Evolutionary conservation across 2,329 filamentous ascomycete genomes (phyloP), one percentile per base, ranked within the genome.

Genomic region (Zarea fungicola): DNA sequence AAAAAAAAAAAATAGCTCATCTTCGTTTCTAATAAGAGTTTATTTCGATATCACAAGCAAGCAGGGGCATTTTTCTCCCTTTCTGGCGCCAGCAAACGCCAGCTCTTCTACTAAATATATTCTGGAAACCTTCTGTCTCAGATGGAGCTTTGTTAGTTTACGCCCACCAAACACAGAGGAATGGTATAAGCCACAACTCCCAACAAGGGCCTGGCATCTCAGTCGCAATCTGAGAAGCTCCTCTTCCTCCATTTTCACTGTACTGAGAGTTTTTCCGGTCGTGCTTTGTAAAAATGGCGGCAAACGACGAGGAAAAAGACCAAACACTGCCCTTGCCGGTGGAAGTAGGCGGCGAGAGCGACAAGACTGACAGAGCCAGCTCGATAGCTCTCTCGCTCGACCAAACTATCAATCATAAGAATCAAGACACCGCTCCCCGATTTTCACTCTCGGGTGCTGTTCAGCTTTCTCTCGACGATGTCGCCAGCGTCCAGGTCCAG

Each of bases 401-500:
- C 32, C 41, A 43, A 9, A 32, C 42, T 1, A 21, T 9, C n/a
- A 21, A 28, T 9, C 34, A 42, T 22, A 44, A 28, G 9, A 48
- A 31, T 7, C 36, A 39, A 8, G 55, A 55, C 3, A 54, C 55
- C 4, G 48, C 51, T 1, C 54, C 44, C 1, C 58, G 61, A 4
- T 52, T 65, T 32, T 64, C 65, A 1, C 48, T 66, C 5, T 63
- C 63, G 1, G 63, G 62, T 21, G 67, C 62, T 1, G 65, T 63
- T 14, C 62, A 65, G 28, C 59, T 74, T 19, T 73, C 70, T 8
- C 65, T 75, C 1, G 69, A 71, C 53, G 77, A 77, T 62, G 79
- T 83, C n/a, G 69, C 77, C 21, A 67, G 76, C 1, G 77, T 81
- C 6, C 63, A 74, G 34, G 71, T 83, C 18, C 71, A 72, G 46